Evolutionary conservation across 371 early-diverging fungal genomes (phyloP).

Genomic region (Mortierella sp.): DNA sequence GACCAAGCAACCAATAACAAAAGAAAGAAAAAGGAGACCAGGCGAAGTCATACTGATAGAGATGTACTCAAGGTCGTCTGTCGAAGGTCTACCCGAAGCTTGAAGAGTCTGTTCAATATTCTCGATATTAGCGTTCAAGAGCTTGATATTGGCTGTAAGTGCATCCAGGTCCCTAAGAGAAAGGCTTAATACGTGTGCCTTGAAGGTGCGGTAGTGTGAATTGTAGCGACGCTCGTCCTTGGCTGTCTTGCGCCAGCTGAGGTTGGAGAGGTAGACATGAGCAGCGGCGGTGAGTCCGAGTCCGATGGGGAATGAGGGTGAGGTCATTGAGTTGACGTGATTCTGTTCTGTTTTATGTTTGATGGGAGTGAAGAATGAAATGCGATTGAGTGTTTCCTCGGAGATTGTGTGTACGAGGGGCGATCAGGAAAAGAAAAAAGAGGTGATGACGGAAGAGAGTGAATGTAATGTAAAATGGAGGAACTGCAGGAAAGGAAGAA

Average conservation of each 20-base stretch:
- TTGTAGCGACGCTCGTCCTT: not conserved
- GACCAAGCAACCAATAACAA: not conserved
- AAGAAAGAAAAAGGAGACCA: not conserved
- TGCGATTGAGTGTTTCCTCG: not conserved
- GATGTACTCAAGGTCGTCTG: not conserved
- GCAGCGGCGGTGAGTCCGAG: conserved; percentile 43
- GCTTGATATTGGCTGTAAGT: conserved; percentile 15
- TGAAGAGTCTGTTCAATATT: not conserved
- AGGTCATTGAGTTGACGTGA: conserved; percentile 1
- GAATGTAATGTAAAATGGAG: no score
- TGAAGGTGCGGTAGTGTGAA: not conserved
- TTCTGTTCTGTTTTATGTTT: not conserved
- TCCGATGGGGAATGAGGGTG: conserved; percentile 29
- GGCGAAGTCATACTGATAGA: not conserved
- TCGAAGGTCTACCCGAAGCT: not conserved
- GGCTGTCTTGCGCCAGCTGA: conserved; percentile 9
- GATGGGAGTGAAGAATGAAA: not conserved
- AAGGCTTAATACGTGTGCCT: not conserved
- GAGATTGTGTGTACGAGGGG: not conserved
- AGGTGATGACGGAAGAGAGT: not conserved
- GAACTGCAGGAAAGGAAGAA: not conserved
- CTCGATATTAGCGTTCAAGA: conserved; percentile 13
- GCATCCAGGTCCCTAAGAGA: conserved; percentile 21
- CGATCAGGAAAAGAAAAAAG: not conserved
- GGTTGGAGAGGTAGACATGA: conserved; percentile 35